Evolutionary conservation across 306 rosid genomes (phyloP).

Genomic region (Glycine tomentella): DNA sequence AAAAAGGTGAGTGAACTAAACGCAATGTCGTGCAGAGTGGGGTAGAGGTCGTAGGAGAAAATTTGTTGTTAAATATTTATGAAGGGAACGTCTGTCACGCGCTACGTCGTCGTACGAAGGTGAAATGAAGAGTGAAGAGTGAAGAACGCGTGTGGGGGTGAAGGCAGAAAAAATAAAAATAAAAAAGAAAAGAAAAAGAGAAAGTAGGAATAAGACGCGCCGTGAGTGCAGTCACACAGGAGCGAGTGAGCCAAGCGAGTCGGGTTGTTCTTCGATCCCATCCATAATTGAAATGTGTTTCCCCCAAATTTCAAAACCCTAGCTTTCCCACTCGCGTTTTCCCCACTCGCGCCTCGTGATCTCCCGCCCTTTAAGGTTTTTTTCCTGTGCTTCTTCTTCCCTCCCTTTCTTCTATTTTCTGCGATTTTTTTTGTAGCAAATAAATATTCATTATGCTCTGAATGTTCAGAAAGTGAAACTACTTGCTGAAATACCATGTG

Average conservation of each 20-base stretch:
- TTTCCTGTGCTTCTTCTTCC: constrained; percentile 6
- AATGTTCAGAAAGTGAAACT: constrained; percentile 13
- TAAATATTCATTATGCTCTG: constrained; percentile 23
- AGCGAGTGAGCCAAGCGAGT: constrained; percentile 65
- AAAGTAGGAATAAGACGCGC: constrained; percentile 52
- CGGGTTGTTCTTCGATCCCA: constrained; percentile 53
- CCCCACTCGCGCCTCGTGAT: constrained; percentile 58
- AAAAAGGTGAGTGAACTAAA: constrained; percentile 39
- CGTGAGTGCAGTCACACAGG: constrained; percentile 38
- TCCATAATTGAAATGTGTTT: constrained; percentile 45
- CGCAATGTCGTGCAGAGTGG: constrained; percentile 43
- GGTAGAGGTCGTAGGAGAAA: background rate
- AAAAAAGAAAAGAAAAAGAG: background rate
- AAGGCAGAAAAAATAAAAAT: background rate
- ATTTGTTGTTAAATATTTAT: background rate
- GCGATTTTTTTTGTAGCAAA: background rate
- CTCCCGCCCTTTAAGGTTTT: constrained; percentile 53
- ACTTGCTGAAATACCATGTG: background rate
- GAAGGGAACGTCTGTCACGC: constrained; percentile 43
- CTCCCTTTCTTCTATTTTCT: background rate
- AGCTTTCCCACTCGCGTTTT: constrained; percentile 60
- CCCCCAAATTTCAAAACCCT: constrained; percentile 57
- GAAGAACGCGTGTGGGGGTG: constrained; percentile 45
- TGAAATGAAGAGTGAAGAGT: background rate
- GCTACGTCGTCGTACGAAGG: constrained; percentile 42